Percentiles rank a stretch among this genome's conserved stretches.
Conservation (phyloP, 805 yeast species). For the Sugiyamaella valdiviana region DNA sequence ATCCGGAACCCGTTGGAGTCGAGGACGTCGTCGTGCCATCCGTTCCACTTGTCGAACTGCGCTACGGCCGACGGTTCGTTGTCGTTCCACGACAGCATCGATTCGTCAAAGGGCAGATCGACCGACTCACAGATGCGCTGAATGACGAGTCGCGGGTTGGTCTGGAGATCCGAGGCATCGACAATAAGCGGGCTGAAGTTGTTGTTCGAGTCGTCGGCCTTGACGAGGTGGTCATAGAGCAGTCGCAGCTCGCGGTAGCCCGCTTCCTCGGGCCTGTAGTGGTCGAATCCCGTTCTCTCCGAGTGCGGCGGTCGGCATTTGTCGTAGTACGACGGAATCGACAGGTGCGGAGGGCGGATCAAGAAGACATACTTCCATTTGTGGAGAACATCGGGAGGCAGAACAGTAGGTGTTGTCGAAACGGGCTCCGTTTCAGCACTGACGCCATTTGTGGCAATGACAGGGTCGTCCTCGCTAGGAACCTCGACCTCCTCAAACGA, state of each 20-base stretch:
- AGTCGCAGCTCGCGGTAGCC: conserved; percentile 22
- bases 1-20: conserved; percentile 19
- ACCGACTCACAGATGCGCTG: conserved; percentile 16
- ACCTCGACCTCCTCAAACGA: conserved; percentile 7
- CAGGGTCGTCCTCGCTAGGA: not conserved
- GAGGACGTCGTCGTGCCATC: conserved; percentile 24
- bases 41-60: conserved; percentile 23
- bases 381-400: conserved; percentile 17
- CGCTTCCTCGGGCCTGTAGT: conserved; percentile 20
- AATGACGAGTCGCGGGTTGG: conserved; percentile 19
- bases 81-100: conserved; percentile 23
- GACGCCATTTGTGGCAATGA: not conserved
- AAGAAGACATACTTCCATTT: conserved; percentile 19
- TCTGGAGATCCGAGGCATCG: conserved; percentile 20
- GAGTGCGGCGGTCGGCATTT: conserved; percentile 24
- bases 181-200: conserved; percentile 16
- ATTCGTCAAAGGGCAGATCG: conserved; percentile 16
- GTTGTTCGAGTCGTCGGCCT: not conserved
- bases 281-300: conserved; percentile 23
- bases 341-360: conserved; percentile 24
- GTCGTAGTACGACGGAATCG: conserved; percentile 24
- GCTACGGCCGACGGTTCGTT: conserved; percentile 15
- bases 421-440: not conserved
- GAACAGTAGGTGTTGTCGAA: conserved; percentile 18
- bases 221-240: conserved; percentile 19